Evolutionary conservation across 495 filamentous ascomycete species (phyloP).

Genomic region (Penicillium pancosmium): DNA sequence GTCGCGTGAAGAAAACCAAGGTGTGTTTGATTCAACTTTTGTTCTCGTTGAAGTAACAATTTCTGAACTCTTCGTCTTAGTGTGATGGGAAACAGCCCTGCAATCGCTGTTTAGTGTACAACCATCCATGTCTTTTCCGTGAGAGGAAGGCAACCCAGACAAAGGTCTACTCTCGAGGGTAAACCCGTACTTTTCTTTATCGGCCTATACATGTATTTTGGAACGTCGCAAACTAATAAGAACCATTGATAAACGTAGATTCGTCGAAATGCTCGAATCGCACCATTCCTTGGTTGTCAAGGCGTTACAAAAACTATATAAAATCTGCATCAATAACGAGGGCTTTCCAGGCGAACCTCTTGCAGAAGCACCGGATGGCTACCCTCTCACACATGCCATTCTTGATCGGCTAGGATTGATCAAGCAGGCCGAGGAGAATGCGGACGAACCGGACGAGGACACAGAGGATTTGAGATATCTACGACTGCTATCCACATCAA

Average conservation of each 20-base stretch:
- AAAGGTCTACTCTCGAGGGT: constrained; percentile 54
- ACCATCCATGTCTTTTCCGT: constrained; percentile 51
- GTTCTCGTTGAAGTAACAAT: neutral
- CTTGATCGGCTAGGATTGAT: constrained; percentile 50
- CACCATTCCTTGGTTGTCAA: constrained; percentile 50
- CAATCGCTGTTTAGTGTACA: constrained; percentile 51
- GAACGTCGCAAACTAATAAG: neutral
- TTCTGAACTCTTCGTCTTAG: constrained; percentile 28
- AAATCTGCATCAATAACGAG: constrained; percentile 47
- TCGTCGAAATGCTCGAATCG: constrained; percentile 53
- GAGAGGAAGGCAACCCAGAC: constrained; percentile 52
- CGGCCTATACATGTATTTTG: constrained; percentile 1
- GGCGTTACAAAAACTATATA: constrained; percentile 49
- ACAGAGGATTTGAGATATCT: constrained; percentile 43
- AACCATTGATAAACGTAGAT: constrained; percentile 26
- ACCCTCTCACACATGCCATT: constrained; percentile 50
- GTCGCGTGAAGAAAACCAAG: constrained; percentile 54
- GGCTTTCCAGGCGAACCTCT: constrained; percentile 51
- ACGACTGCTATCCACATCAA: constrained; percentile 42
- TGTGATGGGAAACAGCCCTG: constrained; percentile 55
- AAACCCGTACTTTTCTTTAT: constrained; percentile 7
- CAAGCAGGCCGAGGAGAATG: constrained; percentile 51
- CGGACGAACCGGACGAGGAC: constrained; percentile 43
- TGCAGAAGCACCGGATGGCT: constrained; percentile 43
- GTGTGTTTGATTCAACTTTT: constrained; percentile 24